These are phyloP conservation scores for Ophiobolus disseminans DNA, from an alignment of 2,329 filamentous ascomycete species.

Conservation along the genomic window DNA sequence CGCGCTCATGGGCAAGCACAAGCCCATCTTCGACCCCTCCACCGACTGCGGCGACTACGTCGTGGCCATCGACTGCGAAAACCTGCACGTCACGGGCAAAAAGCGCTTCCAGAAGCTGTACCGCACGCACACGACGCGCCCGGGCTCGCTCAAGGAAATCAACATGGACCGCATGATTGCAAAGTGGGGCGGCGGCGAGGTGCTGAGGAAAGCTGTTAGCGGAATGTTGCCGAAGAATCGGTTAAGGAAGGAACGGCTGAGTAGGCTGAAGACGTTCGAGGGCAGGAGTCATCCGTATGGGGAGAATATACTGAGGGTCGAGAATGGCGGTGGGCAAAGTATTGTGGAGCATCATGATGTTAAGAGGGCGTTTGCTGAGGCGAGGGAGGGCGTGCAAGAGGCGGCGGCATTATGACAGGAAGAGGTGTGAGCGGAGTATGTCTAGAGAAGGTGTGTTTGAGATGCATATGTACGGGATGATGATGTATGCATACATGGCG, in stretches of 20 bases:
- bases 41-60: conserved; percentile 99
- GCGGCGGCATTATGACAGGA: conserved; percentile 30
- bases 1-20: conserved; percentile 97
- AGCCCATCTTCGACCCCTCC: conserved; percentile 95
- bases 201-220: conserved; percentile 87
- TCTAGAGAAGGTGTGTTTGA: no score
- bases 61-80: conserved; percentile 86
- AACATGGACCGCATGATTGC: conserved; percentile 95
- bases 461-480: no score
- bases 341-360: conserved; percentile 48
- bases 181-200: conserved; percentile 92
- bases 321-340: conserved; percentile 45
- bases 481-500: no score
- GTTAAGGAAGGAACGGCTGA: conserved; percentile 84
- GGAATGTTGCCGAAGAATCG: conserved; percentile 99
- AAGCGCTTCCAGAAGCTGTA: conserved; percentile 96
- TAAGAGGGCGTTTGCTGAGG: conserved; percentile 43
- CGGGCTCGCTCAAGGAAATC: conserved; percentile 83
- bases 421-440: no score
- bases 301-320: conserved; percentile 80
- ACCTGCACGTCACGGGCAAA: conserved; percentile 86
- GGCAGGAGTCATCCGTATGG: conserved; percentile 91
- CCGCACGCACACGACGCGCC: conserved; percentile 91
- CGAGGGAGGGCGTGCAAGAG: conserved; percentile 20
- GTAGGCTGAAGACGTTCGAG: conserved; percentile 93